Base-by-base conservation (phyloP, 75 land plant genomes). In the Cryptomeria japonica region DNA sequence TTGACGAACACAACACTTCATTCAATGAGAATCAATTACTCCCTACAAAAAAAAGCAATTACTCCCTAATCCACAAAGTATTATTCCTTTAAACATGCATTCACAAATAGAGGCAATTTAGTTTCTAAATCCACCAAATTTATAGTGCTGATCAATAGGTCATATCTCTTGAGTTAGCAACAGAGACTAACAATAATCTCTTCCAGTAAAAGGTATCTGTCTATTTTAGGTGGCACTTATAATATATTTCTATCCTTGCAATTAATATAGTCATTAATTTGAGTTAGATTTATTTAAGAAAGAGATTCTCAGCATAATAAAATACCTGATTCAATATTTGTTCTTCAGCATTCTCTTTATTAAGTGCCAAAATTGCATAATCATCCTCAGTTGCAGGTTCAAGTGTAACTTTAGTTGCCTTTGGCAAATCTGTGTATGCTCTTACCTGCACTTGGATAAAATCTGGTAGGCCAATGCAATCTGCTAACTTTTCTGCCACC, bases 311-410 rank as follows among this genome's bases (percentile, higher is more conserved):
- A 76, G 87, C 32, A 16, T 87, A 41, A 51, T 34, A 53, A 84
- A 14, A 68, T 88, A 91, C 99, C 99, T 97, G 96, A 70, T 89
- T 94, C 82, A 98, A 84, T 36, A 97, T 93, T 83, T 92, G 93
- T 55, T 91, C 91, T 88, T 98, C 99, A 12, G 95, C 96, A 88
- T 85, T 90, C 73, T 96, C 99, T 36, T 97, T 89, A 88, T 97
- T 95, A 22, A 95, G 94, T 89, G 95, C 99, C 89, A 98, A 53
- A 64, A 98, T 90, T 87, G 97, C 99, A 99, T 97, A 98, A 87
- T 98, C 99, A 93, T 98, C 99, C 89, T 96, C 99, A 82, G 91
- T 98, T 22, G 85, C 90, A 22, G 99, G 99, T 85, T 98, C 99
- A n/a, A 98, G 89, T 3, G 86, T 86, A 31, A 98, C 96, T 3